Evolutionary conservation across 169 alveolate genomes (phyloP), one percentile per base, ranked within the genome.

Genomic region (Ichthyophthirius multifiliis): DNA sequence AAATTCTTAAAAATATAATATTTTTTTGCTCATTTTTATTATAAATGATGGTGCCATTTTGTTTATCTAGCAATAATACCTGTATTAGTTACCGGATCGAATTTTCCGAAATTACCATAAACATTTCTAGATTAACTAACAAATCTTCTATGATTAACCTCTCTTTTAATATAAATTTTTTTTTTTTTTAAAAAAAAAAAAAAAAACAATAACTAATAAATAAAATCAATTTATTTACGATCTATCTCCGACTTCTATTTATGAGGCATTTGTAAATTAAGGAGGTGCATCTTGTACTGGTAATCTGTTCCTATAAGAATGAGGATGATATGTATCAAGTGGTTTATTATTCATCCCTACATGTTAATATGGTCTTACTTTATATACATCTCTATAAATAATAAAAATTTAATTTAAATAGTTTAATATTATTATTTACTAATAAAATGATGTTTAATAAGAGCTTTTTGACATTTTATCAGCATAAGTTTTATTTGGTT

Each of bases 221-320:
- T 16, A 46, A 1, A 46, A 20, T 32, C 12, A 55, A 23, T 23
- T 55, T 10, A 55, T 2, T 44, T 79, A 79, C 86, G 63, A 65
- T 67, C 93, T 80, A 31, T 88, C 90, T 20, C 93, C 93, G 5
- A 88, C 55, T 31, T 83, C 88, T 16, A 87, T 47, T 67, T 76
- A 31, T 13, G 92, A 87, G 4, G 90, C 83, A 76, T 87, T 87
- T 31, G 80, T 88, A 63, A 78, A 75, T 48, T 84, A 82, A 65
- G 85, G 82, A 4, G 84, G 75, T 41, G 85, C 86, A 30, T 88
- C 85, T 4, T 85, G 89, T 39, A 64, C 82, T 1, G 90, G 89
- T 31, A 88, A 74, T 80, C 93, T 84, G 13, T 81, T 83, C 76
- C 93, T 88, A 79, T 74, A 76, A 20, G 93, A 81, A 27, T 76